phyloP scores from a whole-genome alignment of 768 basidiomycete species.

The Termitomyces titanicus region DNA sequence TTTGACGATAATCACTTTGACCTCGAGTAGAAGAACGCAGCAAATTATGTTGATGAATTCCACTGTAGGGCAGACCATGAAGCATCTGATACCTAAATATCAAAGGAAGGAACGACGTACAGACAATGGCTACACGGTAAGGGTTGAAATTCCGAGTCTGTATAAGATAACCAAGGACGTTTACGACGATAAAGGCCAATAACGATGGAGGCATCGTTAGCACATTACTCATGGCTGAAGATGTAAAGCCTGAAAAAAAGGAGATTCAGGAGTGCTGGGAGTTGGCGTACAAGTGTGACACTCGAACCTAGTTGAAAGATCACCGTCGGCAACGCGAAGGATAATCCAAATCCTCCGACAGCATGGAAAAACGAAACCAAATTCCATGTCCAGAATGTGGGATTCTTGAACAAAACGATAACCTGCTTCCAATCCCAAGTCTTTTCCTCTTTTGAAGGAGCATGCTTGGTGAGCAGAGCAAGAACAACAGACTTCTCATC shows the following conservation, averaged over 20 bases:
- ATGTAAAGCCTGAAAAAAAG: slow-evolving; percentile 6
- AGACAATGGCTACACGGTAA: slow-evolving; percentile 8
- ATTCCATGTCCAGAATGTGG: slow-evolving; percentile 9
- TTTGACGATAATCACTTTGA: slow-evolving; percentile 8
- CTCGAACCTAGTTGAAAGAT: slow-evolving; percentile 10
- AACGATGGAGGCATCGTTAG: slow-evolving; percentile 13
- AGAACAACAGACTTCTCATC: slow-evolving; percentile 8
- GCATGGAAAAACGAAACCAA: slow-evolving; percentile 11
- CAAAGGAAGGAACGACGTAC: neutral
- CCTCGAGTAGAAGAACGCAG: slow-evolving; percentile 9
- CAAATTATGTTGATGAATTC: slow-evolving; percentile 11
- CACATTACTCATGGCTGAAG: slow-evolving; percentile 11
- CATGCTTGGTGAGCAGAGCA: neutral
- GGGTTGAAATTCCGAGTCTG: slow-evolving; percentile 10
- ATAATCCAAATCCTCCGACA: slow-evolving; percentile 12
- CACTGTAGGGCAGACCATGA: neutral
- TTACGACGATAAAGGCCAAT: slow-evolving; percentile 9
- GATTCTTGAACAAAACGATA: slow-evolving; percentile 6
- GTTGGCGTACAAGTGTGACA: no score
- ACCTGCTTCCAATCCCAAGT: slow-evolving; percentile 12
- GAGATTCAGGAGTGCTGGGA: neutral
- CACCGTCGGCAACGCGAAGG: slow-evolving; percentile 10
- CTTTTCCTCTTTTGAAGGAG: slow-evolving; percentile 9
- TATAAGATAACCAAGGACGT: slow-evolving; percentile 11
- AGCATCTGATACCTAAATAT: neutral